These are phyloP conservation scores for Euphorbia lathyris DNA, from an alignment of 345 rosid species.

Conservation along the genomic window DNA sequence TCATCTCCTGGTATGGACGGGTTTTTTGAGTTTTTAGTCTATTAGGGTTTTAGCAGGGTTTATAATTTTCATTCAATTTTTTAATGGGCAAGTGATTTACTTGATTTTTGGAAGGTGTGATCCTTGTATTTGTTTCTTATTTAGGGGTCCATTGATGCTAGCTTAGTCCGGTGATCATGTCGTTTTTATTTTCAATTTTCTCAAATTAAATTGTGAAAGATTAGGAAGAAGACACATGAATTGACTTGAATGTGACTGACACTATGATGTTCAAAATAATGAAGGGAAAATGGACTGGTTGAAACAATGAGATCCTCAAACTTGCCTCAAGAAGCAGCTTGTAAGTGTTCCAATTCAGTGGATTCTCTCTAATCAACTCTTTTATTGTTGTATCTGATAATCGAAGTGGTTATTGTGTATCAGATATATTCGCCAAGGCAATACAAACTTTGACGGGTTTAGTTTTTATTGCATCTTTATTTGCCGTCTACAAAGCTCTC, in stretches of 20 bases:
- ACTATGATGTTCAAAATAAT: slow-evolving; percentile 22
- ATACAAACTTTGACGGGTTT: slow-evolving; percentile 44
- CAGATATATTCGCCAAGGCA: slow-evolving; percentile 58
- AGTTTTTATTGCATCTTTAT: slow-evolving; percentile 54
- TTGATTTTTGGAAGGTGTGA: neutral
- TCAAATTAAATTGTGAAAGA: no score
- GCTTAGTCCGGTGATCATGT: no score
- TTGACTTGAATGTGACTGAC: slow-evolving; percentile 21
- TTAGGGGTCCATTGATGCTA: no score
- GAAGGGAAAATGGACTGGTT: slow-evolving; percentile 60
- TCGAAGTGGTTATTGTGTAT: slow-evolving; percentile 15
- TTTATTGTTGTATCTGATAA: slow-evolving; percentile 1
- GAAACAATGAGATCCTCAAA: slow-evolving; percentile 43
- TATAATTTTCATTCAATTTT: neutral
- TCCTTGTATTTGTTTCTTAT: no score
- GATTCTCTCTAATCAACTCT: slow-evolving; percentile 15
- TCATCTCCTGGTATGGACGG: slow-evolving; percentile 45
- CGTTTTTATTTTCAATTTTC: no score
- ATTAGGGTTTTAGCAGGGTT: slow-evolving; percentile 21
- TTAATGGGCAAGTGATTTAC: neutral
- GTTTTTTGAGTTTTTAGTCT: neutral
- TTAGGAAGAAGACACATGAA: no score
- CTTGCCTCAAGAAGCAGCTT: slow-evolving; percentile 55
- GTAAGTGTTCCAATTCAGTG: slow-evolving; percentile 42
- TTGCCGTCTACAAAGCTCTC: slow-evolving; percentile 59